These are phyloP conservation scores for Sedum album DNA, from an alignment of 164 flowering plant species.

Conservation along the genomic window DNA sequence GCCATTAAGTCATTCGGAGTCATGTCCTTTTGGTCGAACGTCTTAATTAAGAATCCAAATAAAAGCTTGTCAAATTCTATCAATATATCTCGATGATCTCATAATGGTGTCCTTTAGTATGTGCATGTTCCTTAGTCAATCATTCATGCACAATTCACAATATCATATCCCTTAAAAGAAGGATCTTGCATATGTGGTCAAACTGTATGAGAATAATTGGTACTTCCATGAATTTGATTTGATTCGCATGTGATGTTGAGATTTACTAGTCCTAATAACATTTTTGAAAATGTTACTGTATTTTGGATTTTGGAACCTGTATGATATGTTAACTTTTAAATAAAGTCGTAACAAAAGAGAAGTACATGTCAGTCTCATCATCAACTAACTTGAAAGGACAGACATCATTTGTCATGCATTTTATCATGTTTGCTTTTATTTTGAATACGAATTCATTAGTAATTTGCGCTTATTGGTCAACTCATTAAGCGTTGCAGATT, in stretches of 20 bases:
- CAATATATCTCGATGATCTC: neutral
- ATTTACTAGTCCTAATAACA: too few species aligned
- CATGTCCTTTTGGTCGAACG: neutral
- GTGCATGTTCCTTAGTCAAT: neutral
- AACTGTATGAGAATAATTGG: neutral
- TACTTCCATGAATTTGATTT: neutral
- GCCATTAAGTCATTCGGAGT: neutral
- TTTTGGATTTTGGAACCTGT: too few species aligned
- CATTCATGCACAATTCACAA: neutral
- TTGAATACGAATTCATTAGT: neutral
- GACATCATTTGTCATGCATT: neutral
- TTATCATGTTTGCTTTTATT: neutral
- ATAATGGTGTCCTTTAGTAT: neutral
- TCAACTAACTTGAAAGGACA: neutral
- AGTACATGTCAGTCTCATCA: neutral
- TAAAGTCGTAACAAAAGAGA: neutral
- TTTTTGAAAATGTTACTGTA: too few species aligned
- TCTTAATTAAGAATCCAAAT: neutral
- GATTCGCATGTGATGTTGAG: neutral
- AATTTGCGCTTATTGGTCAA: neutral
- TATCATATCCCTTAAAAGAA: neutral
- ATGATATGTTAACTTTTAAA: too few species aligned
- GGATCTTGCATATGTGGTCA: conserved; percentile 1
- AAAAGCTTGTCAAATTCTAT: neutral
- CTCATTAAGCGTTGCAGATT: neutral